phyloP scores from a whole-genome alignment of 495 filamentous ascomycete genomes.

The Tuber aestivum region DNA sequence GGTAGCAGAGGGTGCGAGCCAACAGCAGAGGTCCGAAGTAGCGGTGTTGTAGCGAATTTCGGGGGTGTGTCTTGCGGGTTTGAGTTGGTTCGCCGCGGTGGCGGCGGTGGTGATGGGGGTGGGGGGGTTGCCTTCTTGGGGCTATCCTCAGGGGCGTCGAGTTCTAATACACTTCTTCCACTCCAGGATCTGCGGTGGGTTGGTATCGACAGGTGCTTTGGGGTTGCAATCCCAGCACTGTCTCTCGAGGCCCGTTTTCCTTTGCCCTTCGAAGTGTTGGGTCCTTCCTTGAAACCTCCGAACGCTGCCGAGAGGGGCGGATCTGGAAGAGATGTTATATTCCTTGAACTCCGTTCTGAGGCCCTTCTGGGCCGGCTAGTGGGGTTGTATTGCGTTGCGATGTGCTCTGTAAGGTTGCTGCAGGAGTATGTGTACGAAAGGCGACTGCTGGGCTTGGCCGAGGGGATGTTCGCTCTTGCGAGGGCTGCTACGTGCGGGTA shows the following conservation, averaged over 20 bases:
- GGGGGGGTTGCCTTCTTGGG: constrained; percentile 6
- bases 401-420: constrained; percentile 26
- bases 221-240: background rate
- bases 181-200: constrained; percentile 26
- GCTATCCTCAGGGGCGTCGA: constrained; percentile 9
- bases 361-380: constrained; percentile 15
- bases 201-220: background rate
- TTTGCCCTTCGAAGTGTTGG: constrained; percentile 3
- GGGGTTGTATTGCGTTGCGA: constrained; percentile 32
- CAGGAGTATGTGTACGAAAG: constrained; percentile 23
- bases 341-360: background rate
- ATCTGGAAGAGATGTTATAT: background rate
- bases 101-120: background rate
- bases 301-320: constrained; percentile 22
- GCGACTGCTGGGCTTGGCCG: constrained; percentile 13
- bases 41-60: constrained; percentile 22
- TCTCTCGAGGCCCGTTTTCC: background rate
- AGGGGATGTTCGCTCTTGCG: constrained; percentile 13
- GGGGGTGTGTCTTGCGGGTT: background rate
- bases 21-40: constrained; percentile 16
- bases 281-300: constrained; percentile 9
- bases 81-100: background rate
- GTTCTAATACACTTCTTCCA: constrained; percentile 38
- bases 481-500: constrained; percentile 22
- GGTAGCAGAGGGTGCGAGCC: constrained; percentile 12